These are phyloP conservation scores for Fusarium brevicatenulatum DNA, from an alignment of 2,329 filamentous ascomycete genomes.

Conservation along the genomic window DNA sequence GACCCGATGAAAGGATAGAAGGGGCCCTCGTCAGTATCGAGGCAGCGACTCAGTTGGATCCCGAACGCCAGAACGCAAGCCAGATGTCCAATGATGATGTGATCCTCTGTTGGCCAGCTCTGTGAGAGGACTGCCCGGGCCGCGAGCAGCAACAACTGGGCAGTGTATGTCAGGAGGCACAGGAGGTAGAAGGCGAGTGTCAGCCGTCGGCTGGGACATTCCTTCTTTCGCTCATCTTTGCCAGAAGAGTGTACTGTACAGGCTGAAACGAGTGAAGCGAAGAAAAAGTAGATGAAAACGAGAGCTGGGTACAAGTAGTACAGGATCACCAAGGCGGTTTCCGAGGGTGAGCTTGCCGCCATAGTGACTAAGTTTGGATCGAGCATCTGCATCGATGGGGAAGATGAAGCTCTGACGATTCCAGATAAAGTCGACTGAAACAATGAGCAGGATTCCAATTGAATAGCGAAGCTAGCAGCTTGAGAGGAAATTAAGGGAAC, in stretches of 20 bases:
- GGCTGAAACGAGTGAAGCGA: slow-evolving; percentile 64
- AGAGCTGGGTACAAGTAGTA: slow-evolving; percentile 49
- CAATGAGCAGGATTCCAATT: neutral
- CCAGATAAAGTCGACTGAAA: neutral
- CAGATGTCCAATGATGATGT: slow-evolving; percentile 66
- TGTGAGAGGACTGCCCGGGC: slow-evolving; percentile 48
- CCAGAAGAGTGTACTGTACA: slow-evolving; percentile 63
- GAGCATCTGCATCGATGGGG: slow-evolving; percentile 8
- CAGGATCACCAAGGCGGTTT: slow-evolving; percentile 34
- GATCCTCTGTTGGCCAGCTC: slow-evolving; percentile 57
- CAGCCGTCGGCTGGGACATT: slow-evolving; percentile 32
- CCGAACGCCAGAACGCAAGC: slow-evolving; percentile 73
- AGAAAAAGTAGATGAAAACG: slow-evolving; percentile 65
- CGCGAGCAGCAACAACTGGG: slow-evolving; percentile 57
- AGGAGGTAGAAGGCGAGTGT: slow-evolving; percentile 56
- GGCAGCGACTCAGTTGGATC: slow-evolving; percentile 65
- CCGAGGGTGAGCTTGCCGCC: slow-evolving; percentile 28
- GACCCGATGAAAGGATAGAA: slow-evolving; percentile 73
- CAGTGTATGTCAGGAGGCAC: slow-evolving; percentile 58
- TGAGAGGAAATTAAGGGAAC: neutral
- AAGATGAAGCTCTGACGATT: neutral
- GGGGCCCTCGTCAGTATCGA: slow-evolving; percentile 60
- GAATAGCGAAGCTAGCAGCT: neutral
- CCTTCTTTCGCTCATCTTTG: slow-evolving; percentile 25
- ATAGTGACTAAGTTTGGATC: slow-evolving; percentile 10